Evolutionary conservation across 2,329 filamentous ascomycete species (phyloP), one percentile per base, ranked within the genome.

Genomic region (Tolypocladium endophyticum): DNA sequence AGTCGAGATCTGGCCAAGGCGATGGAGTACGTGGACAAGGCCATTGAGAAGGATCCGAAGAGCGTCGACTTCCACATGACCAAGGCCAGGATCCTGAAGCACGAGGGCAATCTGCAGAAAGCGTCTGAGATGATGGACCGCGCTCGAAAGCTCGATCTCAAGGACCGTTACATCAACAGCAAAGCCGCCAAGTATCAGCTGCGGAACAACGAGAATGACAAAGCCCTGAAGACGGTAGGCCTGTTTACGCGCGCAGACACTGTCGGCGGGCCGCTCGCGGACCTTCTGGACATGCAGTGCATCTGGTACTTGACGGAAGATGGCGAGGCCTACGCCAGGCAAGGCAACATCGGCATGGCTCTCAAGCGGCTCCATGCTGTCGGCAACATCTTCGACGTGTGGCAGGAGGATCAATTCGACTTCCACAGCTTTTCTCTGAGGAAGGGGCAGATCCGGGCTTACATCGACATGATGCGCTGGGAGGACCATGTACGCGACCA

Each of bases 401-500:
- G 94, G 94, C 89, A 96, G 71, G 95, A 99, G 72, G 94, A 99
- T 68, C 94, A 99, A 70, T 97, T 97, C 68, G 94, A 99, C 72
- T 99, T 99, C 79, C 95, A 99, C 79, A 91, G 86, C 72, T 99
- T 99, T 75, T 97, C 92, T 25, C 79, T 99, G n/a, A 83, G 94
- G 25, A 99, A 97, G 74, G 95, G 95, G 18, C 93, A 96, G 79
- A 90, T 97, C 62, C 83, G 93, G 60, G 90, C 94, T 1, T 99
- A 99, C 71, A 80, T 99, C 47, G 92, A 97, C 67, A 96, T 99
- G 91, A 81, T 99, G 55, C 85, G 89, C 66, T 99, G 94, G 95
- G 93, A 97, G 72, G 92, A 99, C 70, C 85, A 87, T 62, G 76
- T 97, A 53, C 87, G 92, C 59, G 89, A 96, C 67, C 94, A 99